Evolutionary conservation across 1,284 basidiomycete species (phyloP), one percentile per base, ranked within the genome.

Genomic region (Athelia sp.): DNA sequence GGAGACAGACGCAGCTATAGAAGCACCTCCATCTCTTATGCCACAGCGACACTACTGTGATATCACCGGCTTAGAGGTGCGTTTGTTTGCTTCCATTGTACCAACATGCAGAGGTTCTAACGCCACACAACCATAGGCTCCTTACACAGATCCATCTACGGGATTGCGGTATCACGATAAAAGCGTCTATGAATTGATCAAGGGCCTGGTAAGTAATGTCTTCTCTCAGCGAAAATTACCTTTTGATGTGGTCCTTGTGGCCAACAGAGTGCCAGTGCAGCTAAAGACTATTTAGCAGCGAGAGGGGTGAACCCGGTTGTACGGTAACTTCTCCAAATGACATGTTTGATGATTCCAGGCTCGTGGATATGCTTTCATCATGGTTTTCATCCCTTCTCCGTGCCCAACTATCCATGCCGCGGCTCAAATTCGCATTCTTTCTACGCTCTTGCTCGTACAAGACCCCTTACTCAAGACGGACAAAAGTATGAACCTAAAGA

Each of bases 81-180:
- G 70, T 56, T n/a, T n/a, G n/a, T n/a, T n/a, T n/a, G n/a, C n/a
- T n/a, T n/a, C n/a, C n/a, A n/a, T n/a, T n/a, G n/a, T n/a, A n/a
- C n/a, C n/a, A n/a, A n/a, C n/a, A n/a, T n/a, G n/a, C n/a, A n/a
- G n/a, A n/a, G n/a, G n/a, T n/a, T n/a, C n/a, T n/a, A n/a, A 29
- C 13, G 26, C 26, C 26, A 13, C 26, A 29, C 26, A 6, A 13
- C 35, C 15, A 40, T 44, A 90, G 87, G 90, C 87, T 1, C 87
- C 85, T 3, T 93, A 93, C 58, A 93, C 89, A 0, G 90, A 93
- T 58, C 91, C 91, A 4, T 80, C 83, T 2, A 90, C 90, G 0
- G 81, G 84, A 1, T 70, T 94, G 17, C 76, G 91, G 3, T 93
- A 90, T 62, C 88, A 93, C 56, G 87, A 92, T 69, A 91, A 87